Conservation (phyloP, 2,329 filamentous ascomycete species). For the Volutella citrinella region DNA sequence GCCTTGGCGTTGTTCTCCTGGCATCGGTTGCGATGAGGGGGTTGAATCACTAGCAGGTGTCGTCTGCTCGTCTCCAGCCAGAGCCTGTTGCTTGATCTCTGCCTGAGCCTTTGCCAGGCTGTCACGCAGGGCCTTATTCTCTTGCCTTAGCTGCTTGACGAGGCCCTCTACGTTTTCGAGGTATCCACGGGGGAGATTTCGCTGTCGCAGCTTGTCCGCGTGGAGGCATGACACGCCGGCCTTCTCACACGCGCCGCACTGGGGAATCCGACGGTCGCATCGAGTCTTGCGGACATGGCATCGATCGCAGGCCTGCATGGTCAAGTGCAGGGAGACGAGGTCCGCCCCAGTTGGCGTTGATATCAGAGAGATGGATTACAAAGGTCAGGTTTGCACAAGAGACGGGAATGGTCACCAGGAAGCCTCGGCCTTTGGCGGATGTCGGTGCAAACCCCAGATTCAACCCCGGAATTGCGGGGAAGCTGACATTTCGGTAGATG, state of each 20-base stretch:
- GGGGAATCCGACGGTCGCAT: constrained; percentile 9
- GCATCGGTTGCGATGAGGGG: too few relatives aligned
- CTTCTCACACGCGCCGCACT: constrained; percentile 8
- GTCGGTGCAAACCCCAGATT: too few relatives aligned
- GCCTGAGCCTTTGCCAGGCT: constrained; percentile 2
- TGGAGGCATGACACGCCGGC: constrained; percentile 6
- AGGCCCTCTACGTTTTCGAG: constrained; percentile 6
- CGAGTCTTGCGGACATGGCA: constrained; percentile 10
- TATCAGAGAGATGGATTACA: too few relatives aligned
- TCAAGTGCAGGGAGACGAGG: too few relatives aligned
- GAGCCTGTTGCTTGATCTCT: not conserved
- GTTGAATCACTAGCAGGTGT: not conserved
- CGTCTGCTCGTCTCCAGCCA: not conserved
- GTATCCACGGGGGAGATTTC: constrained; percentile 7
- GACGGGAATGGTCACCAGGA: too few relatives aligned
- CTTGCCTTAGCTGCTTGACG: constrained; percentile 2
- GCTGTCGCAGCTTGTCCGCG: constrained; percentile 9
- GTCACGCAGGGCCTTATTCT: constrained; percentile 4
- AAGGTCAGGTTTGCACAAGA: too few relatives aligned
- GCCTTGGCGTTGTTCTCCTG: too few relatives aligned
- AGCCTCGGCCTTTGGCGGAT: too few relatives aligned
- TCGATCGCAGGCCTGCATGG: constrained; percentile 10
- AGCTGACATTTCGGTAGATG: too few relatives aligned
- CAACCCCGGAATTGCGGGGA: too few relatives aligned
- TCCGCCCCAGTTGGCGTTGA: too few relatives aligned